A percentile compares a stretch with the other conserved stretches of the same genome.
Conservation (phyloP, 306 rosid species). For the Citrullus colocynthis region DNA sequence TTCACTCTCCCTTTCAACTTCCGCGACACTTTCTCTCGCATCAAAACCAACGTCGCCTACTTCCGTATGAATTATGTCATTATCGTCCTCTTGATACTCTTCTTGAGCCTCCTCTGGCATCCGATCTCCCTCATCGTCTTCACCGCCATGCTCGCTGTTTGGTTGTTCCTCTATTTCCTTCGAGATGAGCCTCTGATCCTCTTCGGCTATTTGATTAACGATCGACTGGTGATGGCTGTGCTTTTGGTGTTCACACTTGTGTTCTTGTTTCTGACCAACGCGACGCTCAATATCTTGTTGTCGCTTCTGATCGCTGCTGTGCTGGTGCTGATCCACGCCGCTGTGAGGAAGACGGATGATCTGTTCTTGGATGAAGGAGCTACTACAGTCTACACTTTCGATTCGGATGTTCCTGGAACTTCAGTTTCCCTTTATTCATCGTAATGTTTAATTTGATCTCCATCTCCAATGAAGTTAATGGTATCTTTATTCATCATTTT, state of each 20-base stretch:
- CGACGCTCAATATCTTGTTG: conserved; percentile 38
- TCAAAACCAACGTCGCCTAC: conserved; percentile 33
- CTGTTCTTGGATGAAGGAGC: conserved; percentile 48
- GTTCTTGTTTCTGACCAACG: conserved; percentile 52
- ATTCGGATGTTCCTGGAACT: conserved; percentile 19
- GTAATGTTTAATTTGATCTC: background rate
- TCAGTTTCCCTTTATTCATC: background rate
- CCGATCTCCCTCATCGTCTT: conserved; percentile 77
- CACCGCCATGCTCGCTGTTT: conserved; percentile 35
- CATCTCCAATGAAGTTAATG: background rate
- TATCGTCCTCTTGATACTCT: conserved; percentile 33
- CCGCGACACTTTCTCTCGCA: conserved; percentile 19
- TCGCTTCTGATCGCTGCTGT: conserved; percentile 34
- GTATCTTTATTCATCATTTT: background rate
- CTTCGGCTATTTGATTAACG: conserved; percentile 37
- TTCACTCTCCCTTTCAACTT: conserved; percentile 22
- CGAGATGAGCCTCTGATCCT: conserved; percentile 68
- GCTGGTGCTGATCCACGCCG: conserved; percentile 38
- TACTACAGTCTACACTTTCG: conserved; percentile 5
- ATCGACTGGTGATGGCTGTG: conserved; percentile 39
- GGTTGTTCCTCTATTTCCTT: conserved; percentile 81
- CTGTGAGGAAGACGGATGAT: conserved; percentile 47
- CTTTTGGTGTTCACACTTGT: conserved; percentile 45
- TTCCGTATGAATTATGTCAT: conserved; percentile 77
- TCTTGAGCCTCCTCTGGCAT: conserved; percentile 72